Evolutionary conservation across 768 basidiomycete species (phyloP).

Genomic region (Kwoniella europaea): DNA sequence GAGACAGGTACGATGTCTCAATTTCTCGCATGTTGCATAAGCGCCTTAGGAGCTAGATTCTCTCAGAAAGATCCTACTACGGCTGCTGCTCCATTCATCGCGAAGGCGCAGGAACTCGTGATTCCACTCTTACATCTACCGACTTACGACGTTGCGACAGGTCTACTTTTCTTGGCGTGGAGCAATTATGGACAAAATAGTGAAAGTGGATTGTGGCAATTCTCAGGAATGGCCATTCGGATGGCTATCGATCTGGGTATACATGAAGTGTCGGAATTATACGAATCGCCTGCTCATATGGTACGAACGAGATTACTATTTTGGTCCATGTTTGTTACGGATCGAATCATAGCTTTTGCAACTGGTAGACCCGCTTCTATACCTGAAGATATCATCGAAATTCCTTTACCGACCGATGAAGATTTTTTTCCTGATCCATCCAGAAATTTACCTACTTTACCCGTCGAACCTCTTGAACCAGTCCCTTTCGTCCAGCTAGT

Average conservation of each 20-base stretch:
- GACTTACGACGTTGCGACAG: slow-evolving; percentile 49
- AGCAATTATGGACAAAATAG: slow-evolving; percentile 52
- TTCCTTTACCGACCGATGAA: slow-evolving; percentile 51
- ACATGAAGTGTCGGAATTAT: slow-evolving; percentile 51
- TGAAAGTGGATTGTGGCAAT: slow-evolving; percentile 55
- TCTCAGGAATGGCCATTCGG: slow-evolving; percentile 51
- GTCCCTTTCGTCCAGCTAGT: slow-evolving; percentile 54
- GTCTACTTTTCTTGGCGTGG: slow-evolving; percentile 52
- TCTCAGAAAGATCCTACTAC: slow-evolving; percentile 30
- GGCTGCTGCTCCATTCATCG: slow-evolving; percentile 51
- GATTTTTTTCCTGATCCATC: slow-evolving; percentile 55
- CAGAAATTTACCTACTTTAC: slow-evolving; percentile 33
- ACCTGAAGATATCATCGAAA: slow-evolving; percentile 54
- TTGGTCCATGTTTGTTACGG: slow-evolving; percentile 54
- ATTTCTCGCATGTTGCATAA: slow-evolving; percentile 52
- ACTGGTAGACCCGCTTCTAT: slow-evolving; percentile 45
- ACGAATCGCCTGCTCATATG: slow-evolving; percentile 52
- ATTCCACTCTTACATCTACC: slow-evolving; percentile 54
- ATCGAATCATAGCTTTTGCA: slow-evolving; percentile 53
- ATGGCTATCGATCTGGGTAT: slow-evolving; percentile 55
- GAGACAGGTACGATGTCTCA: slow-evolving; percentile 53
- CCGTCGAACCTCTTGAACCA: slow-evolving; percentile 39
- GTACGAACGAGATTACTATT: slow-evolving; percentile 50
- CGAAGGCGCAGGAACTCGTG: slow-evolving; percentile 54
- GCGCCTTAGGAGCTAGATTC: slow-evolving; percentile 50